A percentile compares a stretch with the other conserved stretches of the same genome.
Evolutionary conservation across 805 yeast species (phyloP).

Genomic region (Suhomyces tanzawaensis): DNA sequence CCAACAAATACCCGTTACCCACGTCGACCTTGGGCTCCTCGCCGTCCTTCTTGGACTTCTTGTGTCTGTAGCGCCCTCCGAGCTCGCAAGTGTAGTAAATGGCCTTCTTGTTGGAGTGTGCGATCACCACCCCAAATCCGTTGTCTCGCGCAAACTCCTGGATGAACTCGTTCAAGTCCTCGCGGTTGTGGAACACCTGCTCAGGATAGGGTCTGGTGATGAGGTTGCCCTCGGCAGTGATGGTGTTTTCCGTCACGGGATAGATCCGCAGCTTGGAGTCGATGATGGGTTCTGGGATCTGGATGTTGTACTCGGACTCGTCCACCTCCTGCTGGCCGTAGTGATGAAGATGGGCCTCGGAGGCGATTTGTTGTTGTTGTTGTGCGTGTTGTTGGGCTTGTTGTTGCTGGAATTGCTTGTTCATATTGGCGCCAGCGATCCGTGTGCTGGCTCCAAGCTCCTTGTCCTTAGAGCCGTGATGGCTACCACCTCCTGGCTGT

Average conservation of each 20-base stretch:
- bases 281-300: slow-evolving; percentile 46
- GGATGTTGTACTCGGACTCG: slow-evolving; percentile 43
- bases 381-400: slow-evolving; percentile 22
- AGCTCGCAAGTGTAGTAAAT: slow-evolving; percentile 59
- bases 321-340: slow-evolving; percentile 24
- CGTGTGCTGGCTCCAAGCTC: neutral
- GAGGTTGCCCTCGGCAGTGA: slow-evolving; percentile 48
- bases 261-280: slow-evolving; percentile 42
- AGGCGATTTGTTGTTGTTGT: slow-evolving; percentile 10
- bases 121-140: slow-evolving; percentile 59
- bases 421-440: neutral
- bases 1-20: slow-evolving; percentile 36
- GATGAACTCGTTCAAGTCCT: slow-evolving; percentile 51
- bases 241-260: slow-evolving; percentile 44
- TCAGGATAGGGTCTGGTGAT: slow-evolving; percentile 55
- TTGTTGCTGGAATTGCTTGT: slow-evolving; percentile 15
- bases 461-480: slow-evolving; percentile 2
- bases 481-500: neutral
- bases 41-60: slow-evolving; percentile 30
- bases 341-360: slow-evolving; percentile 11
- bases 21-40: slow-evolving; percentile 24
- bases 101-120: slow-evolving; percentile 57
- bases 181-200: slow-evolving; percentile 49
- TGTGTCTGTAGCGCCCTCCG: slow-evolving; percentile 56
- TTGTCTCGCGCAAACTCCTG: slow-evolving; percentile 55